Evolutionary conservation across 139 green algal genomes (phyloP).

Genomic region (Chlorella vulgaris): DNA sequence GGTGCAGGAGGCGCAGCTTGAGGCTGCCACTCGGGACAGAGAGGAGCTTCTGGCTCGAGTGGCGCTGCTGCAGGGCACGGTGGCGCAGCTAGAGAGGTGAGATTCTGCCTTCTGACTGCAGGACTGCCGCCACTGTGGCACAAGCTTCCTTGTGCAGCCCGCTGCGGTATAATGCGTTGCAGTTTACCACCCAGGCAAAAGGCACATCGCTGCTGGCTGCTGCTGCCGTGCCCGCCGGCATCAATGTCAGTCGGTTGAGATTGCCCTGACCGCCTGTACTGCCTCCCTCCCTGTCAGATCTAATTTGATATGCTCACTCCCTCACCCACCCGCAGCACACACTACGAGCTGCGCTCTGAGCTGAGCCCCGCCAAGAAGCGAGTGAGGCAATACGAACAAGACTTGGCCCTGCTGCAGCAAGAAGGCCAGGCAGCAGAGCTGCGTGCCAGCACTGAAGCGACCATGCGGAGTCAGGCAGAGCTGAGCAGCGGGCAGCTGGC

Average conservation of each 20-base stretch:
- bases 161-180: too few relatives aligned
- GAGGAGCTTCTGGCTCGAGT: constrained; percentile 31
- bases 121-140: too few relatives aligned
- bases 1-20: neutral
- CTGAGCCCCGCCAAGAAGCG: constrained; percentile 24
- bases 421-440: constrained; percentile 12
- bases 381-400: neutral
- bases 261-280: too few relatives aligned
- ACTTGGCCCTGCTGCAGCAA: constrained; percentile 10
- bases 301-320: neutral
- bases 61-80: constrained; percentile 4
- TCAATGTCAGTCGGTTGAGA: too few relatives aligned
- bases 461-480: constrained; percentile 13
- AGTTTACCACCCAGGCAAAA: neutral
- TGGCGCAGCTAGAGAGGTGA: constrained; percentile 20
- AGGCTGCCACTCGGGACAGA: constrained; percentile 21
- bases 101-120: neutral
- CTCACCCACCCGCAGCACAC: neutral
- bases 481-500: constrained; percentile 1
- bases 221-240: too few relatives aligned
- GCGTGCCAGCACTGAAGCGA: constrained; percentile 6
- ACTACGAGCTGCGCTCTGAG: neutral
- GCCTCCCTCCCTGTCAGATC: too few relatives aligned
- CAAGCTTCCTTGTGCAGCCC: too few relatives aligned
- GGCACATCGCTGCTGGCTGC: neutral